Evolutionary conservation across 176 grass and related monocot genomes (phyloP).

Genomic region (Puccinellia tenuiflora): DNA sequence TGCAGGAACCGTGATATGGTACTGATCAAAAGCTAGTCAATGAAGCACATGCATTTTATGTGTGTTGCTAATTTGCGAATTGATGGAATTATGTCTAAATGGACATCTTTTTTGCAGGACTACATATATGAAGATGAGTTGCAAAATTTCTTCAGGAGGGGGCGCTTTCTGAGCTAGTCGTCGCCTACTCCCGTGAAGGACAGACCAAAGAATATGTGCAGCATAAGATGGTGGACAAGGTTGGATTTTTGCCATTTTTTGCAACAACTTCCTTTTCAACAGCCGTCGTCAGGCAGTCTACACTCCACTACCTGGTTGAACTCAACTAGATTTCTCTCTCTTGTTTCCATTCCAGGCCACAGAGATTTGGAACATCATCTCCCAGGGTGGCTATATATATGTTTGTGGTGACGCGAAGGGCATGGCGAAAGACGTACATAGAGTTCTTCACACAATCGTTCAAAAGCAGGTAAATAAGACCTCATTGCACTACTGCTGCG

Average conservation of each 20-base stretch:
- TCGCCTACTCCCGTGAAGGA: constrained; percentile 88
- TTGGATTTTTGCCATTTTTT: not conserved
- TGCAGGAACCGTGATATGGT: constrained; percentile 95
- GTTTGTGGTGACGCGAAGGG: constrained; percentile 96
- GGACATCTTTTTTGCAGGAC: constrained; percentile 40
- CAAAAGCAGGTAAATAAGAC: constrained; percentile 61
- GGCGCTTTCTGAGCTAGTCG: constrained; percentile 63
- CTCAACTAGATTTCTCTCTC: constrained; percentile 1
- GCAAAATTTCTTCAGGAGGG: constrained; percentile 58
- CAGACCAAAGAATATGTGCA: constrained; percentile 88
- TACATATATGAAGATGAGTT: constrained; percentile 94
- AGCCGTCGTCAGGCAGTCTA: not conserved
- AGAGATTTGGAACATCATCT: constrained; percentile 70
- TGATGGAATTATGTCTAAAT: constrained; percentile 19
- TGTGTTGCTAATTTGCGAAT: not conserved
- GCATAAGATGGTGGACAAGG: constrained; percentile 95
- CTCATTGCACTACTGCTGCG: not conserved
- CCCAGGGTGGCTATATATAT: constrained; percentile 77
- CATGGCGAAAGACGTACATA: constrained; percentile 92
- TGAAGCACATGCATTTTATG: not conserved
- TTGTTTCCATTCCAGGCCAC: constrained; percentile 56
- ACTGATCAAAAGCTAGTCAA: not conserved
- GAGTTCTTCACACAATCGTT: constrained; percentile 77
- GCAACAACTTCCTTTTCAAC: not conserved
- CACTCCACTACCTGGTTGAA: not conserved